Evolutionary conservation across 2,329 filamentous ascomycete species (phyloP).

Genomic region (Alternaria panax): DNA sequence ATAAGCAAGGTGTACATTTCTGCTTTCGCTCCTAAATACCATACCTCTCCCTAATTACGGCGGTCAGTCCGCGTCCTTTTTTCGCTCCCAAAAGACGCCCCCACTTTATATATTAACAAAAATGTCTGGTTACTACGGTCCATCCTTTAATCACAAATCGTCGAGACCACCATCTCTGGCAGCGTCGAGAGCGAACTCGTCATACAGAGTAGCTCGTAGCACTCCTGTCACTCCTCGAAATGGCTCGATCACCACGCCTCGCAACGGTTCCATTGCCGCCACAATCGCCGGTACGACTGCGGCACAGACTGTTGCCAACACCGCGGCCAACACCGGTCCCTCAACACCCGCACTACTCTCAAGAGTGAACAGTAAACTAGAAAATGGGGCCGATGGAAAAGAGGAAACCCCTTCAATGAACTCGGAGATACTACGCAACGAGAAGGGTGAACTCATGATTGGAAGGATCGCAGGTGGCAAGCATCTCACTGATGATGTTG

Average conservation of each 20-base stretch:
- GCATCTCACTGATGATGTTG: constrained; percentile 26
- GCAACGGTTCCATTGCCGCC: constrained; percentile 18
- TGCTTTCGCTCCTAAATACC: constrained; percentile 1
- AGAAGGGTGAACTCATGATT: constrained; percentile 34
- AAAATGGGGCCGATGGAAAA: constrained; percentile 4
- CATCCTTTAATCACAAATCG: constrained; percentile 19
- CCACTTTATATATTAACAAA: background rate
- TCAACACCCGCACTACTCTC: constrained; percentile 21
- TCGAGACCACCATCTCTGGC: constrained; percentile 22
- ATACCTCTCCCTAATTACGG: constrained; percentile 1
- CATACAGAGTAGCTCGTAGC: constrained; percentile 18
- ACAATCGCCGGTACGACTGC: constrained; percentile 21
- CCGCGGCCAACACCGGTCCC: constrained; percentile 20
- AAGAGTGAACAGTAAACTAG: constrained; percentile 23
- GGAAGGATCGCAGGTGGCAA: constrained; percentile 36
- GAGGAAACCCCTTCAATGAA: constrained; percentile 17
- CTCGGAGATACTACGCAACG: constrained; percentile 28
- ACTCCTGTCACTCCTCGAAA: constrained; percentile 22
- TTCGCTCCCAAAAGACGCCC: background rate
- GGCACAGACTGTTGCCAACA: constrained; percentile 20
- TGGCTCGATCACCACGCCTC: constrained; percentile 22
- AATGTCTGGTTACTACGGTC: constrained; percentile 29
- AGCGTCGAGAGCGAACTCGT: constrained; percentile 24
- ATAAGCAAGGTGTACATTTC: constrained; percentile 3
- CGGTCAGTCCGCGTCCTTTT: background rate